A percentile compares a stretch with the other conserved stretches of the same genome.
Evolutionary conservation across 1,139 yeast genomes (phyloP).

Genomic region (Diutina rugosa): DNA sequence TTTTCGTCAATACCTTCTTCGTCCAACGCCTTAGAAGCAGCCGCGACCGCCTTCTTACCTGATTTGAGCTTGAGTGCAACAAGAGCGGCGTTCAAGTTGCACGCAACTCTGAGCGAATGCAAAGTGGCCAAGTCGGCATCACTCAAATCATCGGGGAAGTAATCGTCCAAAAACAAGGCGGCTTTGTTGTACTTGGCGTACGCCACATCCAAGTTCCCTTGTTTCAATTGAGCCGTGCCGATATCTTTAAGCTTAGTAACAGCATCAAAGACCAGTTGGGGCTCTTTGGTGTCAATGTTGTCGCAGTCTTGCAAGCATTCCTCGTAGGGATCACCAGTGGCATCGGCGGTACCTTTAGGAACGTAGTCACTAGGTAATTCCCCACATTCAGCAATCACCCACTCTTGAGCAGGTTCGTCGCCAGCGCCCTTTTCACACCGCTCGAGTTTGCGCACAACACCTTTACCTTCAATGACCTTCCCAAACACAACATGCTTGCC

Average conservation of each 20-base stretch:
- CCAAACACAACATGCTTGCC: constrained; percentile 10
- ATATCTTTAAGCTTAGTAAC: constrained; percentile 58
- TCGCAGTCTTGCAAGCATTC: constrained; percentile 66
- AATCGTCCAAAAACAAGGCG: constrained; percentile 51
- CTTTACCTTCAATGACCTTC: constrained; percentile 9
- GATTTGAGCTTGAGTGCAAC: constrained; percentile 56
- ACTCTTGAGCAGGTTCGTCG: constrained; percentile 7
- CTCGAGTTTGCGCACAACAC: constrained; percentile 8
- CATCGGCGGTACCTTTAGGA: constrained; percentile 19
- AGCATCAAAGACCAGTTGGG: constrained; percentile 56
- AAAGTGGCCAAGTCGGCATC: constrained; percentile 24
- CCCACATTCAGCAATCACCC: constrained; percentile 9
- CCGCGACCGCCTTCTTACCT: constrained; percentile 41
- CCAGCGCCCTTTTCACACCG: constrained; percentile 11
- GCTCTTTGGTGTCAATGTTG: constrained; percentile 42
- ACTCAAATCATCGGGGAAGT: constrained; percentile 58
- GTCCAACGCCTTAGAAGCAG: constrained; percentile 56
- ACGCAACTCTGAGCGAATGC: constrained; percentile 18
- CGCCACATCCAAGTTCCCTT: constrained; percentile 43
- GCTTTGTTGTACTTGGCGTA: constrained; percentile 64
- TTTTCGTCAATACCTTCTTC: constrained; percentile 50
- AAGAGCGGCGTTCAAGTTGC: constrained; percentile 61
- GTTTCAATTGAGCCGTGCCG: constrained; percentile 67
- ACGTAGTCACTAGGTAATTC: constrained; percentile 37
- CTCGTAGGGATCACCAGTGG: constrained; percentile 74